phyloP scores from a whole-genome alignment of 805 yeast species.

The Schizosaccharomyces lindneri region DNA sequence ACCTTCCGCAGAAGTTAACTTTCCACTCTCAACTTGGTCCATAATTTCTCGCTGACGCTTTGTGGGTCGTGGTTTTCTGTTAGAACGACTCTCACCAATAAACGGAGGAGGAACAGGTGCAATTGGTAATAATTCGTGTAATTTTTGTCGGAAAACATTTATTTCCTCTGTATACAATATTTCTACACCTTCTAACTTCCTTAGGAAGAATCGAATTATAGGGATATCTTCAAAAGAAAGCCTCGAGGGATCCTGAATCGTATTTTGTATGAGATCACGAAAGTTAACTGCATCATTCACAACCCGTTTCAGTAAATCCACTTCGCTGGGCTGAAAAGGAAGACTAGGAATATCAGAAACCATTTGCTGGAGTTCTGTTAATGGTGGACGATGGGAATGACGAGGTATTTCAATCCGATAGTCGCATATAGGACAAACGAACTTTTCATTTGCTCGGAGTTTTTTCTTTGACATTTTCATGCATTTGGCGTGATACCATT shows the following conservation, averaged over 20 bases:
- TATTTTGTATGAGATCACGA: slow-evolving; percentile 3
- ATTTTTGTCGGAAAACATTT: slow-evolving; percentile 11
- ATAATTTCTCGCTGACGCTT: slow-evolving; percentile 3
- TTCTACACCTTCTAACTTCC: slow-evolving; percentile 25
- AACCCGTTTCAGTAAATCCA: slow-evolving; percentile 9
- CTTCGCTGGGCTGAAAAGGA: slow-evolving; percentile 16
- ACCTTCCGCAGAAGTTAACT: background rate
- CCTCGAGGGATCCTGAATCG: background rate
- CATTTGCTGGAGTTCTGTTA: slow-evolving; percentile 15
- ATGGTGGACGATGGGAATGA: slow-evolving; percentile 15
- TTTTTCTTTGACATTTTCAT: slow-evolving; percentile 18
- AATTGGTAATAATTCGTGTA: slow-evolving; percentile 12
- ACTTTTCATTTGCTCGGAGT: slow-evolving; percentile 17
- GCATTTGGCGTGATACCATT: slow-evolving; percentile 80
- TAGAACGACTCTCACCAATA: slow-evolving; percentile 8
- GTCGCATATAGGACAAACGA: slow-evolving; percentile 33
- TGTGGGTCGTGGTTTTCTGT: slow-evolving; percentile 6
- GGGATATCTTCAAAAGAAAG: slow-evolving; percentile 6
- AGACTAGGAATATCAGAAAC: slow-evolving; percentile 12
- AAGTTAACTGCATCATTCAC: slow-evolving; percentile 9
- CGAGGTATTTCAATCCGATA: slow-evolving; percentile 13
- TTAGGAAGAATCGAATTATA: slow-evolving; percentile 19
- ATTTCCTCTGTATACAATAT: slow-evolving; percentile 16
- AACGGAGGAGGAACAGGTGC: slow-evolving; percentile 12
- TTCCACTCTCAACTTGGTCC: background rate